Conservation (phyloP, 768 basidiomycete species). For the Hemileccinum rubropunctum region DNA sequence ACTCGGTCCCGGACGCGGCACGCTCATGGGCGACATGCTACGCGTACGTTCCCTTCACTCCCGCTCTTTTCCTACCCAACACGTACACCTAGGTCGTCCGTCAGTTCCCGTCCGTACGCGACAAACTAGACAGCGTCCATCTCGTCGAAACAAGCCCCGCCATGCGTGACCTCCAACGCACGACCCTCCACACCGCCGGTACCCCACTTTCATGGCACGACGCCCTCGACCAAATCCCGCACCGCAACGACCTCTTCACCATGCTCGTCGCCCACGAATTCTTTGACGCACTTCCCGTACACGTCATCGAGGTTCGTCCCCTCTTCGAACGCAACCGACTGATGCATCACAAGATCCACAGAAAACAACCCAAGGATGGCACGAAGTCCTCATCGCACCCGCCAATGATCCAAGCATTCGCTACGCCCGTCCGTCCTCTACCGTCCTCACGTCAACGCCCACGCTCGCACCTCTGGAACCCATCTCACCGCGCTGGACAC, state of each 20-base stretch:
- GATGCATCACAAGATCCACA: slow-evolving; percentile 26
- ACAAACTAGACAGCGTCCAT: slow-evolving; percentile 50
- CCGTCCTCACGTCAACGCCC: slow-evolving; percentile 7
- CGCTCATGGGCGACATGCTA: slow-evolving; percentile 85
- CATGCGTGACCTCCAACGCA: slow-evolving; percentile 62
- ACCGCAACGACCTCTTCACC: slow-evolving; percentile 56
- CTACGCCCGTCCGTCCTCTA: slow-evolving; percentile 22
- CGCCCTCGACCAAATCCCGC: slow-evolving; percentile 63
- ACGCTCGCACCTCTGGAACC: neutral
- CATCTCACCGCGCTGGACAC: slow-evolving; percentile 45
- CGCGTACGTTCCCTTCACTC: slow-evolving; percentile 46
- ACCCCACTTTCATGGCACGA: slow-evolving; percentile 68
- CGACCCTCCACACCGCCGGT: slow-evolving; percentile 40
- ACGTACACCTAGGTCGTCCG: slow-evolving; percentile 46
- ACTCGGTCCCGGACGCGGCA: slow-evolving; percentile 92
- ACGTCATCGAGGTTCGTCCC: slow-evolving; percentile 73
- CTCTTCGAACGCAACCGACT: neutral
- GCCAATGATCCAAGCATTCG: slow-evolving; percentile 38
- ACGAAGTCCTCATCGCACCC: slow-evolving; percentile 73
- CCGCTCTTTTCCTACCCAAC: neutral
- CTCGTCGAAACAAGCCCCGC: slow-evolving; percentile 78
- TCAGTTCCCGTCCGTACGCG: slow-evolving; percentile 40
- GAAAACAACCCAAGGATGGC: slow-evolving; percentile 81
- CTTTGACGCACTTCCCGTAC: slow-evolving; percentile 94
- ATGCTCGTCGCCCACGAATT: slow-evolving; percentile 95